These are phyloP conservation scores for Leccinum barrowsii DNA, from an alignment of 768 basidiomycete genomes.

Conservation along the genomic window DNA sequence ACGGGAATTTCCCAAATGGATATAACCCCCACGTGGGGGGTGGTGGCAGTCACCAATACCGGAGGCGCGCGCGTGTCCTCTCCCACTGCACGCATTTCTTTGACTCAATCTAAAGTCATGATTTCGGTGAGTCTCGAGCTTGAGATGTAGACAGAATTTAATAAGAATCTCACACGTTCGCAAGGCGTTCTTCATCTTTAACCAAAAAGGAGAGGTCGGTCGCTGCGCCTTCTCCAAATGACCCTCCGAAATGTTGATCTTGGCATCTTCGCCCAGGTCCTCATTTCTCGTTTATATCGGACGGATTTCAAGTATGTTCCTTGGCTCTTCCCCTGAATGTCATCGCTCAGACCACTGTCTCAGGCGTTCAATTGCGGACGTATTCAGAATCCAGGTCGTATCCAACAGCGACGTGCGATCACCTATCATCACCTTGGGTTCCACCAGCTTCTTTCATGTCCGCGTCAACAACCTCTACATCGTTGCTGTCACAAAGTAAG, in stretches of 20 bases:
- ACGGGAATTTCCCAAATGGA: neutral
- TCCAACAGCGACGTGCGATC: slow-evolving; percentile 96
- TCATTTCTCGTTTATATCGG: slow-evolving; percentile 94
- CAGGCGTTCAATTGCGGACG: slow-evolving; percentile 95
- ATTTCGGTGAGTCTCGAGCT: slow-evolving; percentile 41
- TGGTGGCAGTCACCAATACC: neutral
- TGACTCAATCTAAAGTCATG: slow-evolving; percentile 30
- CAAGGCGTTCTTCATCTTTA: slow-evolving; percentile 98
- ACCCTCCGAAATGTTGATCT: neutral
- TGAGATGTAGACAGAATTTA: neutral
- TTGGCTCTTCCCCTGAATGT: neutral
- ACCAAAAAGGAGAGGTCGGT: slow-evolving; percentile 95
- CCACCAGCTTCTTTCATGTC: slow-evolving; percentile 98
- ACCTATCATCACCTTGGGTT: slow-evolving; percentile 95
- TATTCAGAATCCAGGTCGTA: slow-evolving; percentile 98
- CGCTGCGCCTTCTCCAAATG: neutral
- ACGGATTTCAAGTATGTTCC: slow-evolving; percentile 88
- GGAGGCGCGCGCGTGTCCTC: neutral
- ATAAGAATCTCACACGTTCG: slow-evolving; percentile 2
- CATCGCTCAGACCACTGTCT: slow-evolving; percentile 5
- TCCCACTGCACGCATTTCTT: neutral
- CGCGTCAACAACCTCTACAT: slow-evolving; percentile 93
- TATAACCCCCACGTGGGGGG: slow-evolving; percentile 10
- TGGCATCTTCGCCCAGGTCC: slow-evolving; percentile 50
- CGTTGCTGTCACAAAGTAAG: slow-evolving; percentile 92